Conservation (phyloP, 1,139 yeast genomes). For the Spencermartinsiella ligniputridi region DNA sequence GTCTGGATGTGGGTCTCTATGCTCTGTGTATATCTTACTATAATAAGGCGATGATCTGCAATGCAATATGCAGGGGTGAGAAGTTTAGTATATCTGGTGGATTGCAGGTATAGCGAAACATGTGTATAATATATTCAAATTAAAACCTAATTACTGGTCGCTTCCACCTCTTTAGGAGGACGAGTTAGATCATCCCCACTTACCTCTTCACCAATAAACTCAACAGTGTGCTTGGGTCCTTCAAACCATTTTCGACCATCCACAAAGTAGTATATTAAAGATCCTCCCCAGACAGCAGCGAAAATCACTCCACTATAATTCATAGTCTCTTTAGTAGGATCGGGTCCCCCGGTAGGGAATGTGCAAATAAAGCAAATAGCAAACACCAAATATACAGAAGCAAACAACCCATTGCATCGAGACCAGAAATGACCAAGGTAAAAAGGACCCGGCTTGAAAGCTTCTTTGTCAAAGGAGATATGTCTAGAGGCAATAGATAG, state of each 20-base stretch:
- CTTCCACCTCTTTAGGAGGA: neutral
- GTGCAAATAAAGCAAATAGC: constrained; percentile 61
- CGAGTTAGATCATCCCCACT: neutral
- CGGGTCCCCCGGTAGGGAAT: constrained; percentile 51
- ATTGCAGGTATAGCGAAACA: too few species aligned
- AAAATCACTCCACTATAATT: constrained; percentile 62
- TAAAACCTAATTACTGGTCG: too few species aligned
- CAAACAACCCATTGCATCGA: constrained; percentile 28
- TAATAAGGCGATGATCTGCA: too few species aligned
- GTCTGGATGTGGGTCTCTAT: too few species aligned
- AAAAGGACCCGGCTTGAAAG: constrained; percentile 61
- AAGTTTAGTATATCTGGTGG: too few species aligned
- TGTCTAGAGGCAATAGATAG: constrained; percentile 49
- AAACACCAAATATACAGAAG: constrained; percentile 38
- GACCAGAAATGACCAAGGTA: constrained; percentile 51
- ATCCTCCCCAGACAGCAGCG: constrained; percentile 54
- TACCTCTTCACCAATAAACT: constrained; percentile 15
- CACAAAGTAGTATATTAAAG: constrained; percentile 46
- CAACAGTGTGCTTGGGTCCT: constrained; percentile 59
- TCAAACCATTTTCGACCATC: constrained; percentile 58
- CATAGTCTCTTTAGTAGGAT: constrained; percentile 46
- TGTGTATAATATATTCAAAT: too few species aligned
- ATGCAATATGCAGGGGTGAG: too few species aligned
- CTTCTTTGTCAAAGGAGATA: constrained; percentile 38
- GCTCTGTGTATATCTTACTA: too few species aligned